Percentiles rank a stretch among this genome's conserved stretches.
Conservation (phyloP, 1,139 yeast species). For the Pichia sp. region DNA sequence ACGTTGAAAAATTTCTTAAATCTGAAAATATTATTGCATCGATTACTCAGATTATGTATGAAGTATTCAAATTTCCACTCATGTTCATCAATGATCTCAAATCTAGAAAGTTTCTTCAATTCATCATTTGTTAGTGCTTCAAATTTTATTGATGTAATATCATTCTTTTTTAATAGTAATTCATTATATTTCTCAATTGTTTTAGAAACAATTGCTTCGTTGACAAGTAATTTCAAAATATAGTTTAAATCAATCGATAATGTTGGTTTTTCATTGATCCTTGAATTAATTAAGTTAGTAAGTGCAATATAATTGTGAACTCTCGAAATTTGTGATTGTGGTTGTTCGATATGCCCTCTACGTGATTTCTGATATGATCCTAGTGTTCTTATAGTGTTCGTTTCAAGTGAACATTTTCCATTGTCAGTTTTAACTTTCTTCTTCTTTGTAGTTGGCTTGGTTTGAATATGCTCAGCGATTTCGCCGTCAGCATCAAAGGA, state of each 20-base stretch:
- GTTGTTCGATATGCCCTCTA: background rate
- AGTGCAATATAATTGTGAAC: background rate
- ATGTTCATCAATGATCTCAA: background rate
- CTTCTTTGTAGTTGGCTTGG: background rate
- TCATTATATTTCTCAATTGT: background rate
- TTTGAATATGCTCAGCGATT: no score
- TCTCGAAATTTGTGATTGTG: background rate
- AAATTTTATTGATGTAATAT: background rate
- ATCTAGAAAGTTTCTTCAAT: background rate
- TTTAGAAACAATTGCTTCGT: background rate
- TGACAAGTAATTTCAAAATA: background rate
- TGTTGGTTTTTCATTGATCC: background rate
- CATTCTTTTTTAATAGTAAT: background rate
- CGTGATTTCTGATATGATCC: background rate
- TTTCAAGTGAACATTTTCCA: background rate
- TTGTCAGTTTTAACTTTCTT: background rate
- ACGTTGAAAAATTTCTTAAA: background rate
- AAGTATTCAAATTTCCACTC: background rate
- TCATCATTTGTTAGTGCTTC: background rate
- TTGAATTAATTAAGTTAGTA: background rate
- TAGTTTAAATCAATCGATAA: background rate
- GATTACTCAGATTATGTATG: background rate
- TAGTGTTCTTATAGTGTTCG: background rate
- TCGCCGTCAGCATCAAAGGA: background rate
- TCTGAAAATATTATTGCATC: background rate